Evolutionary conservation across 345 rosid species (phyloP), one percentile per base, ranked within the genome.

Genomic region (Hibiscus tridactylites): DNA sequence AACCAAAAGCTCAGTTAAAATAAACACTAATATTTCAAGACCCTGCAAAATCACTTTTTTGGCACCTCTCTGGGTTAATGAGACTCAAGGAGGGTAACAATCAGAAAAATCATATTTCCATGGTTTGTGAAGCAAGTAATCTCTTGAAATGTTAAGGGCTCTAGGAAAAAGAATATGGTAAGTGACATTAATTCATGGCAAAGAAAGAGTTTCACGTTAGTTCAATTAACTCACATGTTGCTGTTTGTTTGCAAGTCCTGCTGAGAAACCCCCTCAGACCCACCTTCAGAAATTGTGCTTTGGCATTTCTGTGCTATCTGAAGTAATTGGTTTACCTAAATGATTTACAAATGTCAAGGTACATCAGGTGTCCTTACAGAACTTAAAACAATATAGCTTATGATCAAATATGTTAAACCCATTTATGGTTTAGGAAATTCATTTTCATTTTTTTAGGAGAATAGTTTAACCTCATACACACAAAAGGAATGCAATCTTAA

Each of bases 231-330:
- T 87, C 79, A 95, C 99, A 95, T 86, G 74, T 88, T 92, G 78
- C 99, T 88, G 85, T 89, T 95, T 69, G 92, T 79, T 86, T 92
- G 99, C 80, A 90, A 79, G 74, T 92, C 99, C 81, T 90, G 93
- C 75, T 86, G 93, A 71, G 91, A 93, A 56, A 87, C 85, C 69
- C 97, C 97, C 75, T 92, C 97, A 60, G 96, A 78, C 73, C 97
- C 97, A 79, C 97, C 81, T 82, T 89, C 93, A 79, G 92, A 80
- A 54, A 95, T 83, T 63, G 97, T 88, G 89, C 86, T 92, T 82
- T 95, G 99, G 69, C 99, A 95, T 72, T 92, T 95, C 69, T 92
- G 96, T 3, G 93, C 99, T 71, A 92, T 97, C 83, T 95, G 97
- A 60, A 95, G 89, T 78, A 95, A 73, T 77, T 95, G 96, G 83